Conservation (phyloP, 2,329 filamentous ascomycete genomes). For the Aspergillus spinulosporus region DNA sequence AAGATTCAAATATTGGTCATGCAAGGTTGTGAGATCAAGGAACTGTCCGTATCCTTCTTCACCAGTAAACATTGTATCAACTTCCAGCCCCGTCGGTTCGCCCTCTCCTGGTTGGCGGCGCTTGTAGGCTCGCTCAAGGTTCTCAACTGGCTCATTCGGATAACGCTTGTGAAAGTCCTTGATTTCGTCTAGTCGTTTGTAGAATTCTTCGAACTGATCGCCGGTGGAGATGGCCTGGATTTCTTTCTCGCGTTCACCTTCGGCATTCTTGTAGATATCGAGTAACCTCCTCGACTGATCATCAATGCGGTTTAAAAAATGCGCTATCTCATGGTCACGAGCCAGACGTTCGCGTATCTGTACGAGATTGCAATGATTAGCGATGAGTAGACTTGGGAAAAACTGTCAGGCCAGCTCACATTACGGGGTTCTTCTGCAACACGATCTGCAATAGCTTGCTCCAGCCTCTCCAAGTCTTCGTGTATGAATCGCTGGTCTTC, state of each 20-base stretch:
- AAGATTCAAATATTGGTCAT: conserved; percentile 89
- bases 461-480: conserved; percentile 93
- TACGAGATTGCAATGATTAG: conserved; percentile 22
- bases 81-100: conserved; percentile 63
- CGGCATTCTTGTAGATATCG: conserved; percentile 78
- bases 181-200: conserved; percentile 76
- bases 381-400: conserved; percentile 5
- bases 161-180: conserved; percentile 88
- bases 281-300: conserved; percentile 78
- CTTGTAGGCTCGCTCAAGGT: conserved; percentile 90
- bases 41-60: conserved; percentile 93
- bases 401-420: conserved; percentile 53
- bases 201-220: conserved; percentile 88
- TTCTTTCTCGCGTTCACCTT: conserved; percentile 71
- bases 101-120: conserved; percentile 65
- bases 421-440: conserved; percentile 85
- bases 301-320: conserved; percentile 84
- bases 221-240: conserved; percentile 80
- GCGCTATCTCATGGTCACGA: conserved; percentile 86
- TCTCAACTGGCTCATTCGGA: conserved; percentile 92
- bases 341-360: conserved; percentile 86
- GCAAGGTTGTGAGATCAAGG: conserved; percentile 79
- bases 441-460: conserved; percentile 89
- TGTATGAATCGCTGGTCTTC: conserved; percentile 94
- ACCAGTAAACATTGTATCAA: conserved; percentile 91